Conservation (phyloP, 2,329 filamentous ascomycete genomes). For the Fusarium penzigii region DNA sequence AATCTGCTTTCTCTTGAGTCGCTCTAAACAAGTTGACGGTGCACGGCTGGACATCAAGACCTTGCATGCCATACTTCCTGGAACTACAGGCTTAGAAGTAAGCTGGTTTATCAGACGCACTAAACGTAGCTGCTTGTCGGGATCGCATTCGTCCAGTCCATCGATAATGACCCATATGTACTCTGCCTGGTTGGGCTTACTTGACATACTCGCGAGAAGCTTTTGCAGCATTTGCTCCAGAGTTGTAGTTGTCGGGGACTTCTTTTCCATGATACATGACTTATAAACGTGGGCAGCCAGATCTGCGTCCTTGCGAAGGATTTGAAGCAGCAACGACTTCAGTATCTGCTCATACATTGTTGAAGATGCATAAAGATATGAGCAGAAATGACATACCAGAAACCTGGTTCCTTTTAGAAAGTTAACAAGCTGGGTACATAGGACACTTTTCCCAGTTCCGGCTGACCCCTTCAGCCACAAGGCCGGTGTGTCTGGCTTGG, state of each 20-base stretch:
- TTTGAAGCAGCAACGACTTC: slow-evolving; percentile 4
- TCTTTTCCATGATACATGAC: slow-evolving; percentile 12
- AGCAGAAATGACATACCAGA: slow-evolving; percentile 13
- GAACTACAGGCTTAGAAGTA: neutral
- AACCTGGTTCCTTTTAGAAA: slow-evolving; percentile 5
- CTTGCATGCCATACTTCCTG: slow-evolving; percentile 9
- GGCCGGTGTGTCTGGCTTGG: slow-evolving; percentile 1
- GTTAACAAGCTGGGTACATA: slow-evolving; percentile 12
- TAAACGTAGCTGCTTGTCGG: slow-evolving; percentile 1
- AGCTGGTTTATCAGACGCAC: slow-evolving; percentile 11
- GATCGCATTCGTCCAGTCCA: slow-evolving; percentile 13
- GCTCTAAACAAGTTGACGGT: rapidly evolving
- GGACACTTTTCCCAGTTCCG: slow-evolving; percentile 16
- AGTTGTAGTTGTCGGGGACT: neutral
- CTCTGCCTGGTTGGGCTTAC: neutral
- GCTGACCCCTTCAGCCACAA: slow-evolving; percentile 14
- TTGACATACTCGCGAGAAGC: slow-evolving; percentile 3
- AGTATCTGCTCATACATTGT: slow-evolving; percentile 12
- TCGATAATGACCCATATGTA: slow-evolving; percentile 15
- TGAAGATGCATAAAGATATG: slow-evolving; percentile 3
- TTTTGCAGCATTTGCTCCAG: slow-evolving; percentile 11
- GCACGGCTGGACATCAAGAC: slow-evolving; percentile 7
- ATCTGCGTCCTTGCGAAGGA: slow-evolving; percentile 10
- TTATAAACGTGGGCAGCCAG: slow-evolving; percentile 10
- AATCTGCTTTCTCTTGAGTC: slow-evolving; percentile 1